Base-by-base conservation (phyloP, 495 filamentous ascomycete genomes). In the Aspergillus sclerotioniger region DNA sequence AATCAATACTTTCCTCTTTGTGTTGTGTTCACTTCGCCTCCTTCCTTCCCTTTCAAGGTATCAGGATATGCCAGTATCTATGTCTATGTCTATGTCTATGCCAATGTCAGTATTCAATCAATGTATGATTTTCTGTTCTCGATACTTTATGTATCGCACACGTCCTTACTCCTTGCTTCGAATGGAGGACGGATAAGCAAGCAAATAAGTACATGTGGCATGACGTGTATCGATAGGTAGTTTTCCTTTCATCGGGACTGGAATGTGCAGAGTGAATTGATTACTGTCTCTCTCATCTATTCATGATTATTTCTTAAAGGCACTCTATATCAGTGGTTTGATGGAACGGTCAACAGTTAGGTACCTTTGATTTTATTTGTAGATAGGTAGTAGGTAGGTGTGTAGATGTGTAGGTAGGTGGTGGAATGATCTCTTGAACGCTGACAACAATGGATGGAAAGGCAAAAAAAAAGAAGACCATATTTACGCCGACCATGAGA, bases 271-370 rank as follows among this genome's bases (percentile, higher is more conserved):
- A 13, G 1, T 35, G 9, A 25, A 25, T 25, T 25, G 25, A 25
- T n/a, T n/a, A n/a, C n/a, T n/a, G 37, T 51, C 51, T 53, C 17
- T 51, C 46, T 17, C 50, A 47, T 43, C 29, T 29, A 57, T 43
- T 48, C 49, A 41, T 32, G 41, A 57, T 29, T 44, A 41, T 46
- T 58, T 51, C 19, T 20, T 62, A n/a, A 28, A 13, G 37, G 37
- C 12, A 12, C 10, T 41, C 10, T 41, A 13, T 8, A 41, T 3
- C n/a, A n/a, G n/a, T n/a, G 41, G 41, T n/a, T 44, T 6, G 6
- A 15, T 15, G 41, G 12, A 17, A 8, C 5, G 3, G 41, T 16
- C 7, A 8, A 8, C n/a, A 45, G 41, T 3, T 17, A 45, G 2
- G 2, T 16, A 16, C 41, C 1, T 45, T n/a, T 45, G 41, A 17